Evolutionary conservation across 768 basidiomycete genomes (phyloP).

Genomic region (Russula sp.): DNA sequence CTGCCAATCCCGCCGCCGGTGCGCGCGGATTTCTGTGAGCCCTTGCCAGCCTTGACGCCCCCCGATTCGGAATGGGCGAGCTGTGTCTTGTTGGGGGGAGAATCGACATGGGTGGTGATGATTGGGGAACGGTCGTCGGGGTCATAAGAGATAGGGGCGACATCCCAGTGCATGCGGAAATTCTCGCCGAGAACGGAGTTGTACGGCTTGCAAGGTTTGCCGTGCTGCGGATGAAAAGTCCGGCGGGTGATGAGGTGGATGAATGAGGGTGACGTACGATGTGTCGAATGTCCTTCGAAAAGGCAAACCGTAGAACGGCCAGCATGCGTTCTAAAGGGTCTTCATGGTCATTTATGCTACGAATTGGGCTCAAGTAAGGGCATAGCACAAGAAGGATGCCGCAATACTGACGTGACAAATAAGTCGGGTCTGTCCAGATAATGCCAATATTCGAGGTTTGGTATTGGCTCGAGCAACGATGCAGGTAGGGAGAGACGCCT

Average conservation of each 20-base stretch:
- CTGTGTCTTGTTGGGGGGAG: conserved; percentile 23
- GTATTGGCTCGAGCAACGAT: conserved; percentile 86
- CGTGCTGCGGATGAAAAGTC: conserved; percentile 44
- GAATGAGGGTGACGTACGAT: conserved; percentile 44
- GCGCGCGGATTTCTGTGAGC: conserved; percentile 42
- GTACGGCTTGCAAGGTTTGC: conserved; percentile 91
- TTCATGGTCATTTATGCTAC: conserved; percentile 83
- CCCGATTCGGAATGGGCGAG: conserved; percentile 39
- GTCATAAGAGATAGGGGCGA: conserved; percentile 52
- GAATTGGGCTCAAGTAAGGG: background rate
- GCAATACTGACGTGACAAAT: conserved; percentile 71
- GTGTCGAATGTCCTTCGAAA: conserved; percentile 93
- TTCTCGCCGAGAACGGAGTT: conserved; percentile 85
- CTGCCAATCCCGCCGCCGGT: conserved; percentile 53
- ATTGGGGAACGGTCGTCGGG: conserved; percentile 41
- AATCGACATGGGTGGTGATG: conserved; percentile 34
- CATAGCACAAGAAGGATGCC: background rate
- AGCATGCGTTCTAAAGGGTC: conserved; percentile 95
- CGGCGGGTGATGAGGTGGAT: background rate
- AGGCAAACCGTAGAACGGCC: conserved; percentile 79
- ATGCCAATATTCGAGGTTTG: conserved; percentile 96
- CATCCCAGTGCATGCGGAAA: conserved; percentile 83
- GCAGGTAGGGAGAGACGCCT: conserved; percentile 93
- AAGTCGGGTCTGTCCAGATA: conserved; percentile 88
- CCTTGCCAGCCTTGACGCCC: conserved; percentile 42